Evolutionary conservation across 768 basidiomycete species (phyloP), one percentile per base, ranked within the genome.

Genomic region (Serendipita sp.): DNA sequence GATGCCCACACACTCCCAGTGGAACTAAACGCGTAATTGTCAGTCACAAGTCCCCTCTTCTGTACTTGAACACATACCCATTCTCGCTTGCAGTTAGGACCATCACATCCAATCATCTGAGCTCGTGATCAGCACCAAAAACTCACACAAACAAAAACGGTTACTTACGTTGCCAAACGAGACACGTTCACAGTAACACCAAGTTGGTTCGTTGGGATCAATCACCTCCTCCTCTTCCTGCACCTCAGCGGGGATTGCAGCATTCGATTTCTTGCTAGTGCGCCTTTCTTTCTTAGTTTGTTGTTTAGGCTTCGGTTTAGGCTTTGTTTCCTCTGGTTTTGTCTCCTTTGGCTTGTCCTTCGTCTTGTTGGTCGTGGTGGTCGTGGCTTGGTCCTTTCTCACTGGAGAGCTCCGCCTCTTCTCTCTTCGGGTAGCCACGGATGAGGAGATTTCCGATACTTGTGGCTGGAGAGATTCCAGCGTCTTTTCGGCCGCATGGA

Each of bases 81-180:
- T 60, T 60, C 55, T 60, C 55, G 55, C 34, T 60, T 60, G 33
- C 64, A 64, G 64, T 64, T 45, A 16, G 15, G n/a, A 10, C 40
- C 55, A 45, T 64, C 64, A 37, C 64, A 64, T 8, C 37, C 64
- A 64, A 64, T 64, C 64, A 64, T 64, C 64, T 64, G 44, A 29
- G 33, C 16, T 44, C 27, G n/a, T 58, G 23, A 27, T 62, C 3
- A 16, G 15, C 6, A 52, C 5, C 37, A 23, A 37, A 15, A 8
- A 37, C 27, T n/a, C 37, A 23, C 23, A 23, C 27, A 53, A 63
- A 33, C 27, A 44, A 3, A 13, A 48, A 60, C 8, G 50, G 23
- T 5, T 3, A 5, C 55, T 36, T 48, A 64, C 64, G 16, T 64
- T 44, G 52, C 64, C 64, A 48, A 64, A 64, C 15, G 64, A 64